phyloP scores from a whole-genome alignment of 2,329 filamentous ascomycete species.

The Penicillium sp. region DNA sequence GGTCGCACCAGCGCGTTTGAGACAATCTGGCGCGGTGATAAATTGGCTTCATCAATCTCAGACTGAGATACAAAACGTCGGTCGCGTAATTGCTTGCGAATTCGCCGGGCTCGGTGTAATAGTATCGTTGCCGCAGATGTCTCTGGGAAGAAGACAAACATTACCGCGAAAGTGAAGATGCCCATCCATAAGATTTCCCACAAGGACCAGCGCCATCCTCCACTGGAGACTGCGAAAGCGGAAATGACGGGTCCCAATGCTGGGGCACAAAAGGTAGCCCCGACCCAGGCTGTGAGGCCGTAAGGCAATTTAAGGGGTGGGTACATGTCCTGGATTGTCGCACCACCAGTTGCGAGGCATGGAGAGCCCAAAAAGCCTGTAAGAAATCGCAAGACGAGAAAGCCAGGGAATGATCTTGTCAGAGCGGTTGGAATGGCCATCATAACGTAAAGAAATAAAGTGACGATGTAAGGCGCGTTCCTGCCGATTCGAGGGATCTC shows the following conservation, averaged over 20 bases:
- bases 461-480: constrained; percentile 51
- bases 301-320: not conserved
- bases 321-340: not conserved
- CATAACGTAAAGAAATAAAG: constrained; percentile 48
- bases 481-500: constrained; percentile 54
- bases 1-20: constrained; percentile 18
- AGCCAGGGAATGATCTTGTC: not conserved
- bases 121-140: constrained; percentile 19
- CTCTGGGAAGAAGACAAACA: constrained; percentile 44
- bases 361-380: not conserved
- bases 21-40: too few species aligned
- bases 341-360: not conserved
- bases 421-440: not conserved
- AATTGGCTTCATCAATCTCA: constrained; percentile 2
- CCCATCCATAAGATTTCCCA: constrained; percentile 46
- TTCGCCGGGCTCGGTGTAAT: not conserved
- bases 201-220: constrained; percentile 46
- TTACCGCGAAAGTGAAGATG: constrained; percentile 9
- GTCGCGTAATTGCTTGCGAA: not conserved
- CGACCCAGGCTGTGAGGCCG: not conserved
- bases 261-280: constrained; percentile 18
- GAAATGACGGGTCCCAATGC: constrained; percentile 46
- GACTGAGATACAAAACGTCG: not conserved
- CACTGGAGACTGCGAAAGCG: constrained; percentile 43
- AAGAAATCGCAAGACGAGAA: not conserved